These are phyloP conservation scores for Rhodomyrtus tomentosa DNA, from an alignment of 345 rosid genomes.

Conservation along the genomic window DNA sequence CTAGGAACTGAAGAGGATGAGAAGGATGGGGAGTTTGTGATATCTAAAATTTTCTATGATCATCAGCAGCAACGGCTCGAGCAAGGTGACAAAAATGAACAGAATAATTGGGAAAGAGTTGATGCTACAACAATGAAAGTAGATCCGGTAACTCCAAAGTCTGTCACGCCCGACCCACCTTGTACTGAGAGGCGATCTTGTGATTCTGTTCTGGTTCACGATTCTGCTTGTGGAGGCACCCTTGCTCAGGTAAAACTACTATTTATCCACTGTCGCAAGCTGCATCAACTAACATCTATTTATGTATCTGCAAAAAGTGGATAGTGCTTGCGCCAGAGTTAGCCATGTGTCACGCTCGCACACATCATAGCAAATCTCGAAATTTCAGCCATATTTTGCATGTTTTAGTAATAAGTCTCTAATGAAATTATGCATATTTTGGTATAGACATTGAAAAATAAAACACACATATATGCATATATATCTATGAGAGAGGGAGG, in stretches of 20 bases:
- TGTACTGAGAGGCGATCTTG: conserved; percentile 20
- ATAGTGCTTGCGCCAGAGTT: not conserved
- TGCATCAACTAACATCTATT: not conserved
- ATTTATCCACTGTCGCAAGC: not conserved
- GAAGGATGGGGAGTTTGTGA: conserved; percentile 67
- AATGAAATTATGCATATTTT: not conserved
- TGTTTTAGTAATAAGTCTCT: not conserved
- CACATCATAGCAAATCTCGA: not conserved
- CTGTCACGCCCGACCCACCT: conserved; percentile 60
- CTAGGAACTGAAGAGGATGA: conserved; percentile 88
- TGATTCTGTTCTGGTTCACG: conserved; percentile 20
- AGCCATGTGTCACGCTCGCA: not conserved
- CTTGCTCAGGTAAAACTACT: conserved; percentile 33
- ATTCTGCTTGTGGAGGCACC: conserved; percentile 7
- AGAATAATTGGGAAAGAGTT: conserved; percentile 27
- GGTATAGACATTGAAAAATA: too few species aligned
- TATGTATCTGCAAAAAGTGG: not conserved
- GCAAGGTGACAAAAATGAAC: conserved; percentile 50
- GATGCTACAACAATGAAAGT: conserved; percentile 25
- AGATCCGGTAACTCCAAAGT: conserved; percentile 70
- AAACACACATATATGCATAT: not conserved
- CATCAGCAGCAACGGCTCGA: conserved; percentile 49
- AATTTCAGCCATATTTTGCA: not conserved
- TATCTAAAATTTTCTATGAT: conserved; percentile 61
- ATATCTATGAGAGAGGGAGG: not conserved